Percentiles rank a stretch among this genome's conserved stretches.
These are phyloP conservation scores for Trypethelium eluteriae DNA, from an alignment of 495 filamentous ascomycete species.

Conservation along the genomic window DNA sequence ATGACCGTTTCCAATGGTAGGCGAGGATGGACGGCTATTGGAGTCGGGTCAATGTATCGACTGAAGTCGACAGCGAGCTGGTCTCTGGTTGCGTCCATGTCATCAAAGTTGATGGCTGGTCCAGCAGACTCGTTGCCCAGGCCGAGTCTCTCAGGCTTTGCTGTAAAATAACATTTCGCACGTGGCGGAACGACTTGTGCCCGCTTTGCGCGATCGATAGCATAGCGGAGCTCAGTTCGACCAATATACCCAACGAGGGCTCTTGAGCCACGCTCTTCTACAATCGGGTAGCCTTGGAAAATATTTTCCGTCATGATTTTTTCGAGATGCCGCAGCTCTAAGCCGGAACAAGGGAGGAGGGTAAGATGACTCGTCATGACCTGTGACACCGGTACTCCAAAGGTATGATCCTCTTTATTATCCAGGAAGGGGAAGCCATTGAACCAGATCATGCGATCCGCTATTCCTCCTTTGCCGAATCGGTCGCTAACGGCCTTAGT, in stretches of 20 bases:
- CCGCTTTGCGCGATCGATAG: slow-evolving; percentile 74
- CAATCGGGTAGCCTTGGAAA: slow-evolving; percentile 92
- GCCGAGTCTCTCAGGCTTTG: slow-evolving; percentile 37
- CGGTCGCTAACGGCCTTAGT: slow-evolving; percentile 90
- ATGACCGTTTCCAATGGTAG: slow-evolving; percentile 94
- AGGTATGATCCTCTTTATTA: slow-evolving; percentile 96
- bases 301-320: slow-evolving; percentile 67
- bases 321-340: slow-evolving; percentile 67
- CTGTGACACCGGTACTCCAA: slow-evolving; percentile 88
- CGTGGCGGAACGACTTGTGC: slow-evolving; percentile 61
- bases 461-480: slow-evolving; percentile 92
- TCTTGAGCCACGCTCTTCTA: slow-evolving; percentile 64
- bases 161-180: slow-evolving; percentile 71
- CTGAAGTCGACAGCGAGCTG: slow-evolving; percentile 69
- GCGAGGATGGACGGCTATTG: slow-evolving; percentile 82
- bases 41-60: slow-evolving; percentile 82
- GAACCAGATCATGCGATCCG: slow-evolving; percentile 99
- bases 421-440: slow-evolving; percentile 96
- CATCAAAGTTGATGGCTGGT: slow-evolving; percentile 57
- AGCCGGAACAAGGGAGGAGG: slow-evolving; percentile 64
- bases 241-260: slow-evolving; percentile 88
- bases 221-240: slow-evolving; percentile 85
- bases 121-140: slow-evolving; percentile 38
- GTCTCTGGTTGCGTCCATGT: slow-evolving; percentile 47
- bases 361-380: slow-evolving; percentile 80